Evolutionary conservation across 2,329 filamentous ascomycete genomes (phyloP).

Genomic region (Trichoderma afroharzianum): DNA sequence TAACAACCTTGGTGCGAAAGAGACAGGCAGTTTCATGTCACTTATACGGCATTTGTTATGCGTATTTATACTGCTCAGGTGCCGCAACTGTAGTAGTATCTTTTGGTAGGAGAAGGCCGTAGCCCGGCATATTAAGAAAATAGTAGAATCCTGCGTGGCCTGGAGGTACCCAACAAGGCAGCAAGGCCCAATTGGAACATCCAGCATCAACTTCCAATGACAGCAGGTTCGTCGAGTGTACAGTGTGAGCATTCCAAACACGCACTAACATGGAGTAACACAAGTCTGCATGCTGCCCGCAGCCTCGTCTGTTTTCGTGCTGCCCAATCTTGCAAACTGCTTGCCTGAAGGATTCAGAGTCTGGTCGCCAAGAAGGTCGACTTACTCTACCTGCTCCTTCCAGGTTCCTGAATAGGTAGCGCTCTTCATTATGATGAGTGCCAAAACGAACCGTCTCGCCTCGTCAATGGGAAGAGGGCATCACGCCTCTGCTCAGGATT

Average conservation of each 20-base stretch:
- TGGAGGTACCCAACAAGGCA: background rate
- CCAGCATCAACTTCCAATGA: background rate
- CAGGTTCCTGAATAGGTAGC: background rate
- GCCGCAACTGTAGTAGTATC: background rate
- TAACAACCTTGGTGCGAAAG: background rate
- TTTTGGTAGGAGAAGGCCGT: background rate
- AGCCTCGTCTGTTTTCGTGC: background rate
- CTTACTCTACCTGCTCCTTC: too few relatives aligned
- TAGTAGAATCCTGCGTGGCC: background rate
- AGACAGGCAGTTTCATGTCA: background rate
- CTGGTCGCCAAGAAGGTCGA: background rate
- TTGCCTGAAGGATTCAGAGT: background rate
- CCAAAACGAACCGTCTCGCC: background rate
- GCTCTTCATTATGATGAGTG: background rate
- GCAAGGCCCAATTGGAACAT: background rate
- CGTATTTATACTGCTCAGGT: background rate
- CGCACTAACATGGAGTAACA: background rate
- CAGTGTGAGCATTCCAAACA: background rate
- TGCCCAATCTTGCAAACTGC: background rate
- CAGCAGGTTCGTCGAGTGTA: background rate
- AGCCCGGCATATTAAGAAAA: background rate
- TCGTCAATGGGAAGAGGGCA: background rate
- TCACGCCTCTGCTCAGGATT: background rate
- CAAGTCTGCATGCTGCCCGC: background rate
- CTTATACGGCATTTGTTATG: background rate